phyloP scores from a whole-genome alignment of 1,284 basidiomycete genomes.

The Ustilago hordei region DNA sequence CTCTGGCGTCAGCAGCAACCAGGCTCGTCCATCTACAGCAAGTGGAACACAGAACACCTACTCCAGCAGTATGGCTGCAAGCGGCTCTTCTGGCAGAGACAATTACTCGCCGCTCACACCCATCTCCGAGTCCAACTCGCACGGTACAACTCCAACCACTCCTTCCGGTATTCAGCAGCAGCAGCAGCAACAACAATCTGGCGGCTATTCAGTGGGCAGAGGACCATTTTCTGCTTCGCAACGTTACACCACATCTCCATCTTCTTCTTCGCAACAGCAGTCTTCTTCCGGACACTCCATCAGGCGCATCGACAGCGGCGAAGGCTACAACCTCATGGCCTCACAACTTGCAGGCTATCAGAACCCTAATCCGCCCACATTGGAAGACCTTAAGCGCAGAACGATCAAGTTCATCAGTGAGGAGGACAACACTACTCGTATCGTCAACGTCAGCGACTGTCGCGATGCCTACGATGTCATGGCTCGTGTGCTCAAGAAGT shows the following conservation, averaged over 20 bases:
- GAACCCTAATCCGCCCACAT: constrained; percentile 34
- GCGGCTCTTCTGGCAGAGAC: constrained; percentile 9
- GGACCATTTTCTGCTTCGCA: constrained; percentile 52
- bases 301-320: constrained; percentile 46
- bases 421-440: constrained; percentile 63
- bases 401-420: constrained; percentile 68
- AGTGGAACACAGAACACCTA: constrained; percentile 36
- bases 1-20: constrained; percentile 4
- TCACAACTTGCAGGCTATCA: constrained; percentile 27
- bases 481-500: constrained; percentile 66
- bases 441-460: constrained; percentile 65
- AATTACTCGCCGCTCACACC: constrained; percentile 51
- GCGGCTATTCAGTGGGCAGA: constrained; percentile 60
- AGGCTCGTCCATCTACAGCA: constrained; percentile 47
- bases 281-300: constrained; percentile 24
- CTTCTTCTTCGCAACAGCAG: constrained; percentile 23
- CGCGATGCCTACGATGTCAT: constrained; percentile 64
- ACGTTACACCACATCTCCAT: constrained; percentile 33
- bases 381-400: constrained; percentile 62
- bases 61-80: constrained; percentile 11
- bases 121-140: constrained; percentile 52
- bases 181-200: constrained; percentile 16
- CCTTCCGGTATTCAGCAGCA: constrained; percentile 36
- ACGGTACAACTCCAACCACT: constrained; percentile 45
- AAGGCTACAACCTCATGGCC: constrained; percentile 31